Conservation (phyloP, 495 filamentous ascomycete species). For the Podospora didyma region DNA sequence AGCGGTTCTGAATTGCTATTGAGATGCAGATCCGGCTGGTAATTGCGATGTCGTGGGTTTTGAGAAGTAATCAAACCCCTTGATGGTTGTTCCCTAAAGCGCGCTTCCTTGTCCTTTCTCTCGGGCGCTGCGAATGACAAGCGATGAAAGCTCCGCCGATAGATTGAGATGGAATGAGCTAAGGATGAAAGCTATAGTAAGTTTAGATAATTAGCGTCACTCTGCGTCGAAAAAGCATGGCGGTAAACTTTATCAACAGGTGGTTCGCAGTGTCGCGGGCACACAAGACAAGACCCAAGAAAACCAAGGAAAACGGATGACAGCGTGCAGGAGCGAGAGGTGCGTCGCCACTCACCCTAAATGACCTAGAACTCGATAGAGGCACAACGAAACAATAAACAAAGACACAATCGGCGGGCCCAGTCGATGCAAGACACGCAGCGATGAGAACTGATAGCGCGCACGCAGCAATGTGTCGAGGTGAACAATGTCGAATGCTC, state of each 20-base stretch:
- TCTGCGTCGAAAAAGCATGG: neutral
- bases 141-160: neutral
- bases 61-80: neutral
- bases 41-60: neutral
- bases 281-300: neutral
- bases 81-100: neutral
- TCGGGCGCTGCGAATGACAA: neutral
- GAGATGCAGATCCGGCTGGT: neutral
- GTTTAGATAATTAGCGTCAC: neutral
- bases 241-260: neutral
- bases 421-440: neutral
- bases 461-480: neutral
- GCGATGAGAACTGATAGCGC: neutral
- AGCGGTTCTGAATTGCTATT: neutral
- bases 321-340: neutral
- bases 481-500: neutral
- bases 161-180: neutral
- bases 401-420: neutral
- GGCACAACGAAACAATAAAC: neutral
- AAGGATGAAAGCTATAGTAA: constrained; percentile 3
- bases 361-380: neutral
- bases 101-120: neutral
- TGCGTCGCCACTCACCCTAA: constrained; percentile 2
- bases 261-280: neutral
- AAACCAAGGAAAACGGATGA: neutral